Base-by-base conservation (phyloP, 495 filamentous ascomycete genomes). In the Clavariopsis aquatica region DNA sequence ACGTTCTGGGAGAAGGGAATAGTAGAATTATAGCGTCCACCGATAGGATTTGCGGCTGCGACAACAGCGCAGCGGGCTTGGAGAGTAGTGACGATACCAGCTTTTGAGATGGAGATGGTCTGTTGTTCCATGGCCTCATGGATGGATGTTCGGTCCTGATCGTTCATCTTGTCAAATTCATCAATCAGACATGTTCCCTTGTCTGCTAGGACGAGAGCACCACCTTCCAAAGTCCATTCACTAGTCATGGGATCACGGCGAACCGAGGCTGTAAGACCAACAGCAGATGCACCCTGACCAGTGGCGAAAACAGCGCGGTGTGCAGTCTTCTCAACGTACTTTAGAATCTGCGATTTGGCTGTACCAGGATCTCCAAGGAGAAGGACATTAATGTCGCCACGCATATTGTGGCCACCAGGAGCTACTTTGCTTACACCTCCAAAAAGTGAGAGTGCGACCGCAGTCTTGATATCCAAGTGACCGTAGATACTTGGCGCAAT, bases 161-260 rank as follows among this genome's bases (percentile, higher is more conserved):
- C 95, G 77, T 99, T 99, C 95, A 99, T 99, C 82, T 99, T 99
- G 83, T 99, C 95, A 76, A 99, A 99, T 76, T 99, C 95, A 74
- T 99, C 95, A 69, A 99, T 99, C 29, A 99, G 81, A 73, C 95
- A 99, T 36, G 91, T 95, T 46, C 95, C 95, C 62, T 90, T 88
- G 76, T 99, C 95, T 26, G 95, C 95, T 36, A 99, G 83, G 57
- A 99, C 95, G 20, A 99, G 80, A 1, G 95, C 95, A 70, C 95
- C 95, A 68, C 95, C 95, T 80, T 99, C 95, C 20, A 99, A 81
- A 13, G 95, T 98, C 95, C 95, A 99, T 79, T 99, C 95, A 69
- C 85, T 88, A 0, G 95, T 99, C 68, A 99, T 79, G 0, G 95
- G 95, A 76, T 99, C 95, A 55, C 93, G 90, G 65, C 94, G 92